Conservation (phyloP, 805 yeast genomes). For the Wickerhamiella galacta region DNA sequence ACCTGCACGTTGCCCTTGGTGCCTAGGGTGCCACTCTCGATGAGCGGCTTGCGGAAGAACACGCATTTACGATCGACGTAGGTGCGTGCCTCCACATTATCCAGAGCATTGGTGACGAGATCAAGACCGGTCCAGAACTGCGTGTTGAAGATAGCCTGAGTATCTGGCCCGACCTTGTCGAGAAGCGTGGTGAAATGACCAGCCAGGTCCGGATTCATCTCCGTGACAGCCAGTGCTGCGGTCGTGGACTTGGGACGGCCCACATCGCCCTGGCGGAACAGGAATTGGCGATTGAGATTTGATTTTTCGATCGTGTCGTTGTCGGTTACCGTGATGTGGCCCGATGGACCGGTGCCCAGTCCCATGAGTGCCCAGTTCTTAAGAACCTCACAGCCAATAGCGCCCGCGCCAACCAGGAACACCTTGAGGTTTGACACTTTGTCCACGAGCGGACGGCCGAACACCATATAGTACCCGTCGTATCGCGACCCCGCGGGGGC, state of each 20-base stretch:
- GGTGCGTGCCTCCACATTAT: conserved; percentile 94
- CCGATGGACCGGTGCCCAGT: conserved; percentile 78
- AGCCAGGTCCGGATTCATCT: conserved; percentile 68
- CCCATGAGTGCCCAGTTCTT: conserved; percentile 98
- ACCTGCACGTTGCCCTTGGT: conserved; percentile 98
- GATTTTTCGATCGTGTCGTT: conserved; percentile 92
- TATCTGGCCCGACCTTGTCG: conserved; percentile 88
- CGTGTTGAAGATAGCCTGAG: conserved; percentile 74
- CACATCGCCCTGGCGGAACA: conserved; percentile 88
- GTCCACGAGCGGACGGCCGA: conserved; percentile 65
- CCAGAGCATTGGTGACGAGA: conserved; percentile 90
- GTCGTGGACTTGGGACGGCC: conserved; percentile 81
- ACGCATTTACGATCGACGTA: conserved; percentile 96
- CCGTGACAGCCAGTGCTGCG: conserved; percentile 69
- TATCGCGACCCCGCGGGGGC: conserved; percentile 69
- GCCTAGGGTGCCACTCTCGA: conserved; percentile 95
- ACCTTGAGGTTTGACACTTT: conserved; percentile 59
- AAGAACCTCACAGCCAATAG: conserved; percentile 97
- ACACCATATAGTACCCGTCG: conserved; percentile 90
- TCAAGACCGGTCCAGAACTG: conserved; percentile 72
- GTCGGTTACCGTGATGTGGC: conserved; percentile 74
- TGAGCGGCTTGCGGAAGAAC: conserved; percentile 72
- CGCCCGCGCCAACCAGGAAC: conserved; percentile 94
- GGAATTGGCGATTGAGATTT: conserved; percentile 87
- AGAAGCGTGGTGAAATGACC: conserved; percentile 62